Evolutionary conservation across 129 eudicot genomes (phyloP), one percentile per base, ranked within the genome.

Genomic region (Flaveria brownii): DNA sequence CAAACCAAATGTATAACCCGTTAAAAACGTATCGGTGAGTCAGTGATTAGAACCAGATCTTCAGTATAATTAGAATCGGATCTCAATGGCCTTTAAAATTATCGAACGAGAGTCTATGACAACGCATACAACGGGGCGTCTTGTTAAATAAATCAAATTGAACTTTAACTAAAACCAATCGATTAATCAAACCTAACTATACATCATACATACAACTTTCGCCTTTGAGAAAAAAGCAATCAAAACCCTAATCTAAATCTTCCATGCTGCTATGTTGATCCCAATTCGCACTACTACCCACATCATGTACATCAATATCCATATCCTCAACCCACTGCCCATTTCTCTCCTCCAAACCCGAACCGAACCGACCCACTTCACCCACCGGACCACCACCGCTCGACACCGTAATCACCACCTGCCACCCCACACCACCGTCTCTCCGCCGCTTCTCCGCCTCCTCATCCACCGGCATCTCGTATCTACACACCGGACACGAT

Each of bases 401-500:
- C 2, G 20, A 2, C 13, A 78, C 59, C 5, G 54, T 11, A 54
- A 78, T 20, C 75, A 70, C 28, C 69, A 77, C 49, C 5, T n/a
- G 77, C 82, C 71, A 61, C 71, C 63, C 51, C 0, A 4, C 70
- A 69, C 63, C 76, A 23, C 67, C 76, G 16, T 70, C 71, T 30
- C 77, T 60, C 52, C 64, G 71, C 82, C 18, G 18, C 62, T 69
- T 47, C 77, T 71, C 78, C 47, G 47, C 69, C 47, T 55, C 69
- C 33, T 76, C 82, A 30, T 85, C 87, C n/a, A 71, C 78, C 49
- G 90, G 92, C 96, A 87, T 84, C 80, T 76, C 76, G 41, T 39
- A 87, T 47, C 90, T 73, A 74, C 91, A 90, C 56, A 90, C 79
- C 73, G 96, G 96, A 72, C 91, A 90, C 1, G 91, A 77, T 3